Conservation (phyloP, 2,329 filamentous ascomycete genomes). For the Botrytis paeoniae region DNA sequence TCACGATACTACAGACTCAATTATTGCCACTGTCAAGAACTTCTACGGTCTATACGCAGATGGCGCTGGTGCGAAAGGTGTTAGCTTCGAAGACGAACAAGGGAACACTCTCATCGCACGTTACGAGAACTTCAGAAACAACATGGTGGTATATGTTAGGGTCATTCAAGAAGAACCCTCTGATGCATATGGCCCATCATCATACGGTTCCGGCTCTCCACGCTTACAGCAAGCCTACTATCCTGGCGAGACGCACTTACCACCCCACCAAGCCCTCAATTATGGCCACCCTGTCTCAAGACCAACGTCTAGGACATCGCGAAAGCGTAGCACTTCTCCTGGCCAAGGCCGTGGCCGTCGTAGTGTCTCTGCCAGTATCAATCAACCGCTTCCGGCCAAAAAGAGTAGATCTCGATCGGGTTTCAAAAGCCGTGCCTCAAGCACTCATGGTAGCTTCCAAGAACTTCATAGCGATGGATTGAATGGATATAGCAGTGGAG, state of each 20-base stretch:
- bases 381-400: constrained; percentile 48
- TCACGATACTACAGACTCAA: constrained; percentile 95
- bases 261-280: constrained; percentile 53
- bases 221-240: constrained; percentile 53
- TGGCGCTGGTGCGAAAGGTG: constrained; percentile 65
- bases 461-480: constrained; percentile 64
- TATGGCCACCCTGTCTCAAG: constrained; percentile 62
- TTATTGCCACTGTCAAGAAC: constrained; percentile 97
- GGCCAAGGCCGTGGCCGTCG: constrained; percentile 66
- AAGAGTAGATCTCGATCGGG: constrained; percentile 65
- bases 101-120: constrained; percentile 90
- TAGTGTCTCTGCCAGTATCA: constrained; percentile 67
- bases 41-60: constrained; percentile 94
- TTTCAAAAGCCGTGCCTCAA: constrained; percentile 65
- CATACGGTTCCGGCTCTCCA: constrained; percentile 51
- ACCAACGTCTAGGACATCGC: constrained; percentile 66
- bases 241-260: constrained; percentile 61
- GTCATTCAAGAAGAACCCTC: constrained; percentile 62
- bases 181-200: constrained; percentile 50
- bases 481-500: constrained; percentile 82
- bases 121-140: constrained; percentile 91
- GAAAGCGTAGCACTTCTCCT: constrained; percentile 77
- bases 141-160: constrained; percentile 91
- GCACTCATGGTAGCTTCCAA: constrained; percentile 46
- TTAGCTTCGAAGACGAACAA: constrained; percentile 90